Evolutionary conservation across 2,329 filamentous ascomycete genomes (phyloP).

Genomic region (Biscogniauxia mediterranea): DNA sequence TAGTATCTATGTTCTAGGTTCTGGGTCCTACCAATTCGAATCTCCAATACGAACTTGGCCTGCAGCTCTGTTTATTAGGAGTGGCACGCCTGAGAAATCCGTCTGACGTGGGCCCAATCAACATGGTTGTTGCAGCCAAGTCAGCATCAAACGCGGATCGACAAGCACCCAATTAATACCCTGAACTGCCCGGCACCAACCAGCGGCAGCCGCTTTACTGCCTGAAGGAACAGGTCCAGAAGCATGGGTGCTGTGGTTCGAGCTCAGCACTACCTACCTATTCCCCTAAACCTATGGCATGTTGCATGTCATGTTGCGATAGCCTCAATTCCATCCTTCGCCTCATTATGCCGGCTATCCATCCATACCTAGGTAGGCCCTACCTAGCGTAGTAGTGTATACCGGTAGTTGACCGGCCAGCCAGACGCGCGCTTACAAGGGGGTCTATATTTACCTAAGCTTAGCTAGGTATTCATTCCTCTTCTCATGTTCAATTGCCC

Average conservation of each 20-base stretch:
- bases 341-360: too few species aligned
- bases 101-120: background rate
- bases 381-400: background rate
- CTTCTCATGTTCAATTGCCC: too few species aligned
- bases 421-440: background rate
- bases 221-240: background rate
- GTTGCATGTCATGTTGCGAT: background rate
- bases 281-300: background rate
- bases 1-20: too few species aligned
- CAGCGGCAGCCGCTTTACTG: background rate
- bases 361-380: too few species aligned
- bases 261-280: background rate
- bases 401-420: background rate
- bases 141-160: background rate
- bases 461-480: too few species aligned
- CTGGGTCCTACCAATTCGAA: background rate
- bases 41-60: background rate
- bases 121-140: background rate
- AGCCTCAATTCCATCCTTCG: background rate
- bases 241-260: background rate
- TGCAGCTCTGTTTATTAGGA: background rate
- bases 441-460: too few species aligned
- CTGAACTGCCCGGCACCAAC: background rate
- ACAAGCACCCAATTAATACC: background rate
- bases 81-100: background rate